Evolutionary conservation across 805 yeast species (phyloP).

Genomic region (Jamesozyma piceae): DNA sequence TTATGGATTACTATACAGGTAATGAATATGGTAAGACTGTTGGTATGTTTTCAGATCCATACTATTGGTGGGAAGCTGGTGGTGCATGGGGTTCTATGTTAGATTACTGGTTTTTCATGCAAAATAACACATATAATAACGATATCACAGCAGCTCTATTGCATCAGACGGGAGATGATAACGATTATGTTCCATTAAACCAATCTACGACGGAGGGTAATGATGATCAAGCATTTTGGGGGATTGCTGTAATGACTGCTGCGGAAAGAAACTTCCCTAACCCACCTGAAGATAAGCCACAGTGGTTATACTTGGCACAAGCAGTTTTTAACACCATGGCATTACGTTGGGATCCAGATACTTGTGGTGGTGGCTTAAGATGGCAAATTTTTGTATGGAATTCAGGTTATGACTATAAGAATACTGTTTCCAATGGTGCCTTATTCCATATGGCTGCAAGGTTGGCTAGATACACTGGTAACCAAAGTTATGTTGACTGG

Average conservation of each 20-base stretch:
- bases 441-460: conserved; percentile 82
- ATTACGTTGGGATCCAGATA: conserved; percentile 66
- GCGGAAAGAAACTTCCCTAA: conserved; percentile 80
- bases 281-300: conserved; percentile 48
- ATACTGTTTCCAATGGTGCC: conserved; percentile 84
- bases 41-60: conserved; percentile 83
- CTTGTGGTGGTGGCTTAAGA: conserved; percentile 82
- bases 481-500: conserved; percentile 64
- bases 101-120: conserved; percentile 65
- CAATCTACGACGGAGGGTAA: conserved; percentile 92
- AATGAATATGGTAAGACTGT: conserved; percentile 58
- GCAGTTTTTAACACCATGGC: conserved; percentile 90
- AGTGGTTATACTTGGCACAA: conserved; percentile 79
- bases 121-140: conserved; percentile 57
- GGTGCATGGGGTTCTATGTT: conserved; percentile 86
- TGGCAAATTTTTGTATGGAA: conserved; percentile 97
- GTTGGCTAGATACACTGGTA: conserved; percentile 71
- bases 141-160: conserved; percentile 51
- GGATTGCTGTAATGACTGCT: conserved; percentile 82
- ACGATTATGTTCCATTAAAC: conserved; percentile 77
- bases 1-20: conserved; percentile 77
- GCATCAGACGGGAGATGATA: conserved; percentile 63
- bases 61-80: conserved; percentile 99
- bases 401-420: conserved; percentile 87
- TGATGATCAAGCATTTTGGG: conserved; percentile 98